phyloP scores from a whole-genome alignment of 2,329 filamentous ascomycete species.

The Paecilomyces niveus region DNA sequence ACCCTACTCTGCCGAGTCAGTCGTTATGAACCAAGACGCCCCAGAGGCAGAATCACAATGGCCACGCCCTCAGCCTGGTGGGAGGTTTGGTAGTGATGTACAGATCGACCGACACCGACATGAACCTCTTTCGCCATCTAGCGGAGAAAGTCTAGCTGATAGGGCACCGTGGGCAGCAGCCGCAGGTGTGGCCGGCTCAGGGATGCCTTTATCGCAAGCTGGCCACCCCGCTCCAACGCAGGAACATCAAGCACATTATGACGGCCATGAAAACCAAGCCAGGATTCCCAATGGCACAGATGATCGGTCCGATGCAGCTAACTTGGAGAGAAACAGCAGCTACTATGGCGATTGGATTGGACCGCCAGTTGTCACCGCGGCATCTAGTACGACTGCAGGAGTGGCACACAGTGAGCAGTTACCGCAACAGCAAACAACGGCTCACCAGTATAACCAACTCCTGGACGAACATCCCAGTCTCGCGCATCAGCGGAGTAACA shows the following conservation, averaged over 20 bases:
- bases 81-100: conserved; percentile 92
- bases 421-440: conserved; percentile 9
- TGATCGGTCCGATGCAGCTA: conserved; percentile 5
- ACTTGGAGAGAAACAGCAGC: conserved; percentile 26
- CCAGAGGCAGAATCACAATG: conserved; percentile 36
- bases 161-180: conserved; percentile 55
- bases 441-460: background rate
- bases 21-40: conserved; percentile 29
- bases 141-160: conserved; percentile 68
- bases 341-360: conserved; percentile 50
- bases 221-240: conserved; percentile 23
- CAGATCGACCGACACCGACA: conserved; percentile 81
- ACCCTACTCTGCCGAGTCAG: conserved; percentile 55
- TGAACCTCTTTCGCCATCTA: conserved; percentile 71
- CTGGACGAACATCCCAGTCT: background rate
- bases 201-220: conserved; percentile 25
- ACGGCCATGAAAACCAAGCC: conserved; percentile 2
- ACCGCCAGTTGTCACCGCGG: conserved; percentile 33
- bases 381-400: background rate
- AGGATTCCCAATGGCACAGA: conserved; percentile 6
- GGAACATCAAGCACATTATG: conserved; percentile 8
- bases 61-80: conserved; percentile 79
- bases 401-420: background rate
- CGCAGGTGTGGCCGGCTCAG: conserved; percentile 46
- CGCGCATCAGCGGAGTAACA: background rate